Conservation (phyloP, 1,284 basidiomycete species). For the Apiotrichum akiyoshidainum region DNA sequence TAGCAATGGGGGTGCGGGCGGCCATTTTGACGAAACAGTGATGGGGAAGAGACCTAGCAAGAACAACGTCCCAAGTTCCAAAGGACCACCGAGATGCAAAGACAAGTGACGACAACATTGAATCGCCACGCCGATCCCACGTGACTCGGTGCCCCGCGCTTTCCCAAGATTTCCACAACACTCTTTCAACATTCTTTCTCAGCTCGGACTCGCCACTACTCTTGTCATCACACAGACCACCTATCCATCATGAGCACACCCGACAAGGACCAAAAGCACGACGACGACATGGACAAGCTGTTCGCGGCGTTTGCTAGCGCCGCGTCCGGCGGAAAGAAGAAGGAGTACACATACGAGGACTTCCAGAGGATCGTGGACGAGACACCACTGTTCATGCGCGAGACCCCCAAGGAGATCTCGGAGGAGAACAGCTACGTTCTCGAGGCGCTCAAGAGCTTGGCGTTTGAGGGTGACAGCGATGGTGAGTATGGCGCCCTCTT, state of each 20-base stretch:
- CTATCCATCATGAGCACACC: slow-evolving; percentile 3
- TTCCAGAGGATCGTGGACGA: slow-evolving; percentile 42
- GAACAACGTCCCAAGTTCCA: background rate
- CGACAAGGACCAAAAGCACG: slow-evolving; percentile 12
- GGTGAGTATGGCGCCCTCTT: slow-evolving; percentile 59
- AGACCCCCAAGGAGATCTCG: slow-evolving; percentile 64
- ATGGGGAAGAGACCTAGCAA: background rate
- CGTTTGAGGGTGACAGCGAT: slow-evolving; percentile 86
- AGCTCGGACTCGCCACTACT: background rate
- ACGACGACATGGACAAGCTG: slow-evolving; percentile 21
- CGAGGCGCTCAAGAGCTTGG: slow-evolving; percentile 79
- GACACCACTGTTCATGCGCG: slow-evolving; percentile 86
- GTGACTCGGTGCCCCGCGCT: slow-evolving; percentile 8
- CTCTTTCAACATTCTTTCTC: background rate
- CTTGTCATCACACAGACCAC: background rate
- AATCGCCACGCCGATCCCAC: background rate
- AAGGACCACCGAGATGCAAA: background rate
- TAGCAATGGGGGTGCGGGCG: slow-evolving; percentile 30
- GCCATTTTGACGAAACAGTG: background rate
- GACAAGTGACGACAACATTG: background rate
- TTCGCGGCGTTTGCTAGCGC: slow-evolving; percentile 22
- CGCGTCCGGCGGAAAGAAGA: slow-evolving; percentile 22
- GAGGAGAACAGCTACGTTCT: slow-evolving; percentile 63
- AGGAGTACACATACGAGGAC: slow-evolving; percentile 34
- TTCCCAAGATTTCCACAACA: background rate